Base-by-base conservation (phyloP, 1,284 basidiomycete species). In the Ganoderma multipileum region DNA sequence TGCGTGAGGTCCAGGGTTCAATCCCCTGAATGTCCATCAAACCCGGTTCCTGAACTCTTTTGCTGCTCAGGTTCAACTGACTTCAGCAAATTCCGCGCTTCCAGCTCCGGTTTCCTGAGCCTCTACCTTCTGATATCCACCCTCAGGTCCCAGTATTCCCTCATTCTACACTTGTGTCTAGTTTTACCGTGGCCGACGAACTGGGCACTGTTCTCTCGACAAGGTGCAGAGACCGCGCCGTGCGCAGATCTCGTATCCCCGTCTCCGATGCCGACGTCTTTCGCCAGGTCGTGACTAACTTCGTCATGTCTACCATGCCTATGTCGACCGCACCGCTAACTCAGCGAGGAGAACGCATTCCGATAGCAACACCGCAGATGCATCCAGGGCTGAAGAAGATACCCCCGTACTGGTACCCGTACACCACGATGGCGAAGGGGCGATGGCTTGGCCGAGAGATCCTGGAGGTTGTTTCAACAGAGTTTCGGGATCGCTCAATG, bases 401-500 rank as follows among this genome's bases (percentile, higher is more conserved):
- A 61, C 79, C 89, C 26, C 89, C 92, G 0, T 94, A 94, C 76
- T 94, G 92, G 92, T 91, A 92, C 75, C 90, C 92, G 2, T 93
- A 96, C 79, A 92, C 90, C 26, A 98, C 96, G 0, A 97, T 94
- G 87, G 95, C 95, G 30, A 99, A 99, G 81, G 88, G 91, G 70
- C 87, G 97, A 38, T 98, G 94, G 94, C 85, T 95, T 61, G 91
- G 93, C 23, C 84, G 96, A 36, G 93, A 96, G 77, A 86, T 97
- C 42, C 81, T 96, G 36, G 95, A 96, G 79, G 89, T 96, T 54
- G 90, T 96, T 30, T 94, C 92, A 0, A 95, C 95, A 0, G 95
- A 97, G 79, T 97, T 97, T 78, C 84, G 95, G 63, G 95, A 97
- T 82, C 85, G 95, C 59, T 94, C 91, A 9, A 91, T 95, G 84